Evolutionary conservation across 78 protist species (phyloP).

Genomic region (Guillardia theta): DNA sequence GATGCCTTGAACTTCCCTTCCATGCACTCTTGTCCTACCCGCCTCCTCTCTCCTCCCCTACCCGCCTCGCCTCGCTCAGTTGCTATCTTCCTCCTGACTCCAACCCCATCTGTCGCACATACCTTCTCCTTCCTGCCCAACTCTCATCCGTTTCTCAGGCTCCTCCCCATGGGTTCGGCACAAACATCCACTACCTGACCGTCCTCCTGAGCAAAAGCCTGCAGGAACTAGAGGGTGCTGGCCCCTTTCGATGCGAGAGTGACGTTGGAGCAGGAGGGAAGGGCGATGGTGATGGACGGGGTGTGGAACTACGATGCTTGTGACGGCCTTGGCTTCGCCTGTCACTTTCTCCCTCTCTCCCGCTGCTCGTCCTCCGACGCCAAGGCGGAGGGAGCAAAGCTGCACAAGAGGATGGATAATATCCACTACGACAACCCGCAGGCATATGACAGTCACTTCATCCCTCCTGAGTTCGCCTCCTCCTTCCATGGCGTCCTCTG

Average conservation of each 20-base stretch:
- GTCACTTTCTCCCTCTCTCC: neutral
- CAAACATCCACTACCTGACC: neutral
- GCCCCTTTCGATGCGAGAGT: neutral
- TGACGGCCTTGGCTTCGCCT: neutral
- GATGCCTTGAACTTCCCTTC: too few relatives aligned
- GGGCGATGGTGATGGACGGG: neutral
- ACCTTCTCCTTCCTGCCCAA: too few relatives aligned
- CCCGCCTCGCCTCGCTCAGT: too few relatives aligned
- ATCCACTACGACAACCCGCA: too few relatives aligned
- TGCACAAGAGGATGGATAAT: too few relatives aligned
- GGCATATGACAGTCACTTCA: neutral
- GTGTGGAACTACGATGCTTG: neutral
- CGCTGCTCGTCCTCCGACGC: too few relatives aligned
- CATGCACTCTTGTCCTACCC: too few relatives aligned
- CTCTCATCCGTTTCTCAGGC: too few relatives aligned
- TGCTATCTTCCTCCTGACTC: too few relatives aligned
- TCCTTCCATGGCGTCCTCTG: neutral
- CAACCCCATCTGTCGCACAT: too few relatives aligned
- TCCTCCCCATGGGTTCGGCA: neutral
- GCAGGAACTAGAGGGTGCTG: neutral
- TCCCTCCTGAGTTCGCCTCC: neutral
- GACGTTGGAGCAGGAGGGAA: neutral
- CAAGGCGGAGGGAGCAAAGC: too few relatives aligned
- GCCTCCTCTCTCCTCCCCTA: too few relatives aligned
- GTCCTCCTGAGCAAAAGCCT: neutral